Conservation (phyloP, 768 basidiomycete species). For the Austroboletus eburneus region DNA sequence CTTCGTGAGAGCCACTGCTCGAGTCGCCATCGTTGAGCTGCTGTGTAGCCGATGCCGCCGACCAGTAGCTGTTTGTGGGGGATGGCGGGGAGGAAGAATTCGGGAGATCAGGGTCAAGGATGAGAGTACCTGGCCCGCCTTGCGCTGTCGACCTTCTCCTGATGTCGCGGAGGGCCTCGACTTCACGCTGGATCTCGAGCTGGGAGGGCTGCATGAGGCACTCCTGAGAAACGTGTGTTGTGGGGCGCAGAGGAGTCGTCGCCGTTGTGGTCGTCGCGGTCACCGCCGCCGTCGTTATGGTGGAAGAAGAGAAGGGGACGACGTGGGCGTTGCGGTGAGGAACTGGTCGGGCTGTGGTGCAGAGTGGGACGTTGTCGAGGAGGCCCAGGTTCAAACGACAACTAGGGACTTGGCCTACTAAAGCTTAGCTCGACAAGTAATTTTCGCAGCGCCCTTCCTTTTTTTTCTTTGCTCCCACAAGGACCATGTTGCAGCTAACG, state of each 20-base stretch:
- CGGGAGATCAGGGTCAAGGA: constrained; percentile 91
- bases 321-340: background rate
- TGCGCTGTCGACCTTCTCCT: constrained; percentile 75
- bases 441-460: constrained; percentile 11
- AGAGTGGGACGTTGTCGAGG: constrained; percentile 3
- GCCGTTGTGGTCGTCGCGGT: constrained; percentile 10
- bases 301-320: background rate
- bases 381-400: background rate
- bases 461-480: constrained; percentile 1
- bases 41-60: constrained; percentile 30
- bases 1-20: constrained; percentile 39
- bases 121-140: constrained; percentile 71
- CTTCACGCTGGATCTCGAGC: constrained; percentile 83
- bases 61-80: constrained; percentile 53
- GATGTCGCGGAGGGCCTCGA: constrained; percentile 81
- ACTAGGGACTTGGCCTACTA: background rate
- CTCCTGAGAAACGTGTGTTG: constrained; percentile 14
- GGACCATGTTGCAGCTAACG: constrained; percentile 3
- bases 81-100: constrained; percentile 59
- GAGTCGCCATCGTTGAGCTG: constrained; percentile 43
- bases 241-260: constrained; percentile 3
- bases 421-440: background rate
- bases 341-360: constrained; percentile 1
- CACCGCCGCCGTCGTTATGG: constrained; percentile 8
- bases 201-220: constrained; percentile 66